Conservation (phyloP, 1,139 yeast genomes). For the Eremothecium cymbalariae region DNA sequence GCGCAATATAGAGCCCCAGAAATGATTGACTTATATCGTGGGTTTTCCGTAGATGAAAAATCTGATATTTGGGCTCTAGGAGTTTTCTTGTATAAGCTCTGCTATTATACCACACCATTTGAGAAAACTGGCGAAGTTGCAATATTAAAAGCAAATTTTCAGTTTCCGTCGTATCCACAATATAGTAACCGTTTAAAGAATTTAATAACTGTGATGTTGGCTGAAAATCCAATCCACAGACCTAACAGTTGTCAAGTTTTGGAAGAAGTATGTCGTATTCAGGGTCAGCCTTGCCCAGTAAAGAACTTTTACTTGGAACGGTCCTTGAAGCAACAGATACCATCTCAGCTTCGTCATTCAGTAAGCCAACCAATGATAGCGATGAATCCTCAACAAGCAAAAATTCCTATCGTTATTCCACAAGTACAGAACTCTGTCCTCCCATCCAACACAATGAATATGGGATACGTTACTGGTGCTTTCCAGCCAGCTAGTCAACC, state of each 20-base stretch:
- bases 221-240: constrained; percentile 62
- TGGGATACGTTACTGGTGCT: too few relatives aligned
- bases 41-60: constrained; percentile 64
- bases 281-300: constrained; percentile 45
- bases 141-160: constrained; percentile 56
- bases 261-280: constrained; percentile 58
- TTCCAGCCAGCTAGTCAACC: too few relatives aligned
- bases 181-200: constrained; percentile 48
- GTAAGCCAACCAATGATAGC: constrained; percentile 8
- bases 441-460: too few relatives aligned
- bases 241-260: constrained; percentile 64
- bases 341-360: constrained; percentile 2
- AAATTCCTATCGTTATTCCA: too few relatives aligned
- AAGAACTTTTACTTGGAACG: constrained; percentile 30
- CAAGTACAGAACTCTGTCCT: neutral
- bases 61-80: constrained; percentile 84
- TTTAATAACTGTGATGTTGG: constrained; percentile 52
- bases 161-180: constrained; percentile 44
- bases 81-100: constrained; percentile 63
- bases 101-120: constrained; percentile 77
- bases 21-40: constrained; percentile 64
- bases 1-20: constrained; percentile 81
- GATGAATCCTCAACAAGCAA: neutral
- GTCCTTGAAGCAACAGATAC: constrained; percentile 12
- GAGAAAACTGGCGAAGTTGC: constrained; percentile 68